Evolutionary conservation across 352 stramenopile genomes (phyloP).

Genomic region (Phytopythium kandeliae): DNA sequence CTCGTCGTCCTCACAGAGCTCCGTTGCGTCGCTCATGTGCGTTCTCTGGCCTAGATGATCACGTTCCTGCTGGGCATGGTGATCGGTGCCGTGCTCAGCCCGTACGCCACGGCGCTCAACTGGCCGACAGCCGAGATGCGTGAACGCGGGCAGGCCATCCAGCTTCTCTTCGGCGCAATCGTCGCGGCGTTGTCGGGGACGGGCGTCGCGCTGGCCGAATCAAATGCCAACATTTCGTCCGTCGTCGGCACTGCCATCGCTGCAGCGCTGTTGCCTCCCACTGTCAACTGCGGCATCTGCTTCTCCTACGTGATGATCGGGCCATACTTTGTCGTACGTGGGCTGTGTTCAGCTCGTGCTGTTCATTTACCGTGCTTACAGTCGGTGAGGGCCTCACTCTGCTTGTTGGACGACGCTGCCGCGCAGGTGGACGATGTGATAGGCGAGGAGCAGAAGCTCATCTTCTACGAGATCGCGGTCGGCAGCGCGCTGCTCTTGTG

Average conservation of each 20-base stretch:
- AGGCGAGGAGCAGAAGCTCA: constrained; percentile 74
- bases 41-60: constrained; percentile 32
- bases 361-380: no score
- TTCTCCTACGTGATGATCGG: constrained; percentile 84
- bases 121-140: constrained; percentile 85
- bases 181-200: constrained; percentile 73
- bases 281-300: constrained; percentile 84
- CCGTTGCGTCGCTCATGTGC: no score
- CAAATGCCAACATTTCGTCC: constrained; percentile 85
- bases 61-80: constrained; percentile 78
- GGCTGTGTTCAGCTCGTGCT: no score
- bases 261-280: constrained; percentile 71
- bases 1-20: no score
- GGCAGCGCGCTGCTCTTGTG: constrained; percentile 77
- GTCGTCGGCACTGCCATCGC: constrained; percentile 88
- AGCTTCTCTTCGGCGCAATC: constrained; percentile 75
- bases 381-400: no score
- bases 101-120: constrained; percentile 70
- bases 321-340: constrained; percentile 74
- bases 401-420: no score
- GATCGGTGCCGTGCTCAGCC: constrained; percentile 71
- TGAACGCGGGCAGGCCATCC: constrained; percentile 64
- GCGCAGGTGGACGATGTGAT: constrained; percentile 59
- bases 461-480: constrained; percentile 86
- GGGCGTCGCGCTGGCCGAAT: constrained; percentile 75